Conservation (phyloP, 371 early-diverging fungal species). For the Batrachochytrium dendrobatidis region DNA sequence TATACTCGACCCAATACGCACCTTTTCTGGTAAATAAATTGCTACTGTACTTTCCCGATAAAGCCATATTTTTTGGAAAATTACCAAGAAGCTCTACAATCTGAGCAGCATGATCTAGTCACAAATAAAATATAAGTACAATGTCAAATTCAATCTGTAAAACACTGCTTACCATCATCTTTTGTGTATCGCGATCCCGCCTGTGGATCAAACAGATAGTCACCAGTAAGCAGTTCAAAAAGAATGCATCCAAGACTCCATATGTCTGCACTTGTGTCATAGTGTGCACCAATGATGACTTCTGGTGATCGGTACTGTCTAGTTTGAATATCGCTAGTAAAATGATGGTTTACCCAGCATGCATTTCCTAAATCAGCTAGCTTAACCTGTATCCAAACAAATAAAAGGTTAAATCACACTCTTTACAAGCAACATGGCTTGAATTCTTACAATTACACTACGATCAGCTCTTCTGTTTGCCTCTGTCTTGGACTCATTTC, state of each 20-base stretch:
- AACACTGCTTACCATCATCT: slow-evolving; percentile 69
- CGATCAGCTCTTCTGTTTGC: slow-evolving; percentile 18
- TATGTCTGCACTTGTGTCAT: slow-evolving; percentile 91
- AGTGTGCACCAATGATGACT: slow-evolving; percentile 89
- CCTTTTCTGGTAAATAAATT: slow-evolving; percentile 74
- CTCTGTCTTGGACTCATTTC: slow-evolving; percentile 16
- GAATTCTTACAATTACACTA: too few relatives aligned
- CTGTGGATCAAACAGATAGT: slow-evolving; percentile 91
- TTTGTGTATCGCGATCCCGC: slow-evolving; percentile 73
- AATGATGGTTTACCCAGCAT: slow-evolving; percentile 92
- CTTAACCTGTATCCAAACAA: slow-evolving; percentile 53
- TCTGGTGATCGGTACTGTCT: slow-evolving; percentile 98
- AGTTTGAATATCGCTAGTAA: slow-evolving; percentile 95
- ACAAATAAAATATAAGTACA: not conserved
- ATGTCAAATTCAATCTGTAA: not conserved
- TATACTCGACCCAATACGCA: slow-evolving; percentile 25
- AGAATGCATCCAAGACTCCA: slow-evolving; percentile 95
- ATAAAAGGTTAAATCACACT: too few relatives aligned
- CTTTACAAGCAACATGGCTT: too few relatives aligned
- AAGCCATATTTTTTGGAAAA: slow-evolving; percentile 64
- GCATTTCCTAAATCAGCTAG: slow-evolving; percentile 97
- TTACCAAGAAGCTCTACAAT: slow-evolving; percentile 87
- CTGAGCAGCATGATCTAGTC: slow-evolving; percentile 90
- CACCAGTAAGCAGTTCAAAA: slow-evolving; percentile 88
- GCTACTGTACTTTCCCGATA: slow-evolving; percentile 63